Evolutionary conservation across 495 filamentous ascomycete species (phyloP), one percentile per base, ranked within the genome.

Genomic region (Penicillium paradoxum): DNA sequence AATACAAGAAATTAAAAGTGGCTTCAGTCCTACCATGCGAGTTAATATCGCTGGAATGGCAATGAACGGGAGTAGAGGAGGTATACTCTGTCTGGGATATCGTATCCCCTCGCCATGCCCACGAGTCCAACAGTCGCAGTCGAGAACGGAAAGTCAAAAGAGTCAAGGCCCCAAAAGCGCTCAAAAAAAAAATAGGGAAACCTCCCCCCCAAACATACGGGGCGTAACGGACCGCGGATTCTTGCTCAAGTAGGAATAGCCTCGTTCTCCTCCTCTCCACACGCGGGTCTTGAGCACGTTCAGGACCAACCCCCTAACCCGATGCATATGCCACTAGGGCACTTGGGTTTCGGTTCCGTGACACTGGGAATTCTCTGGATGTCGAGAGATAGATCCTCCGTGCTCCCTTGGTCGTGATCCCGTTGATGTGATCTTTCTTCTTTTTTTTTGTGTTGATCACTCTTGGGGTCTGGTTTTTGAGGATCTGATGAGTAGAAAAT

Each of bases 301-400:
- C 46, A 39, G 46, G n/a, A 49, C 46, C 46, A 49, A 39, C 46
- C 46, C 46, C 46, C 34, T 49, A 33, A 24, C 24, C 15, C 41
- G 46, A 49, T 29, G n/a, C 45, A 48, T 22, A 38, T 21, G 46
- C 21, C 14, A 17, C 13, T 27, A 49, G 24, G 13, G 32, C 43
- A 32, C 17, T 47, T 49, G 21, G 29, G 53, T 54, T 56, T 59
- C 56, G 56, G 52, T 15, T 56, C 56, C 59, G 49, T 46, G 17
- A 51, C 18, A 19, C 40, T 59, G 49, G 56, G 52, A 49, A 21
- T 15, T 14, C 13, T 41, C 11, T 29, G 22, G 33, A 27, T 19
- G 18, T 51, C 15, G 9, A 42, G 6, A n/a, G n/a, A n/a, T n/a
- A n/a, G n/a, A n/a, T n/a, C n/a, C n/a, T n/a, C n/a, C n/a, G n/a